A percentile compares a stretch with the other conserved stretches of the same genome.
phyloP scores from a whole-genome alignment of 257 asterid species.

The Galeopsis tetrahit region DNA sequence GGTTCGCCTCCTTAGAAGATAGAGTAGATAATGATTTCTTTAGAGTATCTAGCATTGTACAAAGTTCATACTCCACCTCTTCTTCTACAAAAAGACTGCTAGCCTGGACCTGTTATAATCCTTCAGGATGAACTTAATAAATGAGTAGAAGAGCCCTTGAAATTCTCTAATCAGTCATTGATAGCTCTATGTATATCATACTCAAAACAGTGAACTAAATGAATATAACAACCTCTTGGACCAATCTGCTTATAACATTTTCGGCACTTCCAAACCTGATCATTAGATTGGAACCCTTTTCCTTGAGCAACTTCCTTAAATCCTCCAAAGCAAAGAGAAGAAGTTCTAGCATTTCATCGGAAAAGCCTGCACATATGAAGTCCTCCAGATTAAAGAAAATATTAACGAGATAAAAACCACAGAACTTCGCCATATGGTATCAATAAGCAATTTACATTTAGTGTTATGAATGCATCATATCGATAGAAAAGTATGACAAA shows the following conservation, averaged over 20 bases:
- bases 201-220: conserved; percentile 40
- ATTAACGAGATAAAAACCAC: conserved; percentile 9
- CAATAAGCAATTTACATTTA: not conserved
- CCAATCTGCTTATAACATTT: conserved; percentile 57
- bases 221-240: conserved; percentile 61
- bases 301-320: conserved; percentile 66
- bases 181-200: conserved; percentile 32
- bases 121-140: conserved; percentile 48
- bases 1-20: conserved; percentile 45
- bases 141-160: conserved; percentile 40
- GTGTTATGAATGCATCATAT: not conserved
- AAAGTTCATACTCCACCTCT: conserved; percentile 79
- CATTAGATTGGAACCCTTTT: conserved; percentile 82
- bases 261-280: conserved; percentile 81
- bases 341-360: conserved; percentile 78
- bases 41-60: conserved; percentile 56
- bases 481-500: not conserved
- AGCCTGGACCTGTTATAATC: conserved; percentile 74
- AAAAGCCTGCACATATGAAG: conserved; percentile 57
- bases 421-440: conserved; percentile 14
- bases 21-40: conserved; percentile 46
- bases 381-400: conserved; percentile 15
- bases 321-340: conserved; percentile 80
- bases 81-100: conserved; percentile 71
- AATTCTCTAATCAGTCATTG: conserved; percentile 37